phyloP scores from a whole-genome alignment of 345 rosid genomes.

The Aquilaria yunnanensis region DNA sequence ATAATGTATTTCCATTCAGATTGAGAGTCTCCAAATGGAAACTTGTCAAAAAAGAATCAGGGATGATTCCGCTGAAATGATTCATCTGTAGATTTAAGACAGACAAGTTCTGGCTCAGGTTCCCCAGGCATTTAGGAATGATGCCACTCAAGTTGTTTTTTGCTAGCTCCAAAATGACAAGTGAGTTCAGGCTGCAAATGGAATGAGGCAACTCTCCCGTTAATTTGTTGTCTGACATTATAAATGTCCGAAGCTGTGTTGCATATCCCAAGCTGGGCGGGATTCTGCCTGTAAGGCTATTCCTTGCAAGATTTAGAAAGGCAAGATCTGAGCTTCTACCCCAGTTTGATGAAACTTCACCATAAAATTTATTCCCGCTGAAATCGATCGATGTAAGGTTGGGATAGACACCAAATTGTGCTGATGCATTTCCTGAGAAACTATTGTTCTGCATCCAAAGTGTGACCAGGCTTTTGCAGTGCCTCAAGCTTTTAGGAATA shows the following conservation, averaged over 20 bases:
- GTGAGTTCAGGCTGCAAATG: no score
- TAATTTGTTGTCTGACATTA: neutral
- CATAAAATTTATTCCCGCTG: constrained; percentile 19
- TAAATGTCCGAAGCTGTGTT: constrained; percentile 11
- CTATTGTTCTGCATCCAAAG: constrained; percentile 19
- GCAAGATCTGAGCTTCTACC: constrained; percentile 1
- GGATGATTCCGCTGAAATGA: neutral
- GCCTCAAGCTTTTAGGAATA: constrained; percentile 26
- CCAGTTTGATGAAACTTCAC: constrained; percentile 18
- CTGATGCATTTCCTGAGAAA: constrained; percentile 17
- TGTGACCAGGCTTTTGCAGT: constrained; percentile 21
- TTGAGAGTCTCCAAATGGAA: no score
- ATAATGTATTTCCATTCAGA: no score
- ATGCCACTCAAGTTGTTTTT: constrained; percentile 1
- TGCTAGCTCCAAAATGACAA: neutral
- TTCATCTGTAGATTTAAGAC: neutral
- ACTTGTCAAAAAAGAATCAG: neutral
- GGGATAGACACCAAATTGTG: constrained; percentile 26
- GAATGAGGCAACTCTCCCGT: neutral
- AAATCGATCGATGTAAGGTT: constrained; percentile 6
- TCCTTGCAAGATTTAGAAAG: constrained; percentile 2
- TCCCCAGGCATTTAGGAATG: neutral
- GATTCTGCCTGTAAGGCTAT: constrained; percentile 20
- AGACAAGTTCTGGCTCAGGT: neutral
- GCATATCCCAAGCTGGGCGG: constrained; percentile 25